A percentile compares a stretch with the other conserved stretches of the same genome.
Conservation (phyloP, 208 protist genomes). For the Zelonia costaricensis region DNA sequence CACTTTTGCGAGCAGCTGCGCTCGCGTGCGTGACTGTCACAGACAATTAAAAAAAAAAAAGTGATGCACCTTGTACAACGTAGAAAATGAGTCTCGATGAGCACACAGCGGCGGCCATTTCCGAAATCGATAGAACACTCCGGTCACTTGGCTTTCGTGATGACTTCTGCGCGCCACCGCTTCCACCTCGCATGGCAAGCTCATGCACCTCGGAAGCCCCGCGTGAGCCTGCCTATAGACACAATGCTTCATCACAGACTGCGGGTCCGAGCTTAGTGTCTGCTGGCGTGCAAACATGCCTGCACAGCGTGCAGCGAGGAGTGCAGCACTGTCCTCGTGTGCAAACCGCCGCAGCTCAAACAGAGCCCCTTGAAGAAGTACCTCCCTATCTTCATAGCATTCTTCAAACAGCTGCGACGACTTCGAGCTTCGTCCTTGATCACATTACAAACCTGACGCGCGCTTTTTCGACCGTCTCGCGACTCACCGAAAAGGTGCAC, state of each 20-base stretch:
- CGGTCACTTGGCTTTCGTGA: constrained; percentile 16
- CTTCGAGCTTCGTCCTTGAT: no score
- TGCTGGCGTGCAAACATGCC: constrained; percentile 7
- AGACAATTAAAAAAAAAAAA: neutral
- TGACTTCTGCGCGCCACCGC: neutral
- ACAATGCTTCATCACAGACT: constrained; percentile 4
- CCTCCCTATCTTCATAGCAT: no score
- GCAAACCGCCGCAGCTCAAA: neutral
- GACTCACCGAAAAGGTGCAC: no score
- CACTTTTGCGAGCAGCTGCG: no score
- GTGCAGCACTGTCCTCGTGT: constrained; percentile 19
- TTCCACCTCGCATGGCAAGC: neutral
- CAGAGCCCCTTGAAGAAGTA: neutral
- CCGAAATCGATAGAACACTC: constrained; percentile 29
- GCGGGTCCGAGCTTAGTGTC: neutral
- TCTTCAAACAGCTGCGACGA: no score
- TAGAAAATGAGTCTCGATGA: constrained; percentile 15
- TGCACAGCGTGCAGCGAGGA: neutral
- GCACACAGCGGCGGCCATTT: constrained; percentile 14
- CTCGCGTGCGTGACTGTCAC: no score
- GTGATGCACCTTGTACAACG: neutral
- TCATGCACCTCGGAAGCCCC: no score
- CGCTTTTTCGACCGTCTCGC: no score
- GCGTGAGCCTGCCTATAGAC: neutral
- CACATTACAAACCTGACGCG: no score